Percentiles rank a stretch among this genome's conserved stretches.
Evolutionary conservation across 495 filamentous ascomycete genomes (phyloP).

Genomic region (Parachaetomium inaequale): DNA sequence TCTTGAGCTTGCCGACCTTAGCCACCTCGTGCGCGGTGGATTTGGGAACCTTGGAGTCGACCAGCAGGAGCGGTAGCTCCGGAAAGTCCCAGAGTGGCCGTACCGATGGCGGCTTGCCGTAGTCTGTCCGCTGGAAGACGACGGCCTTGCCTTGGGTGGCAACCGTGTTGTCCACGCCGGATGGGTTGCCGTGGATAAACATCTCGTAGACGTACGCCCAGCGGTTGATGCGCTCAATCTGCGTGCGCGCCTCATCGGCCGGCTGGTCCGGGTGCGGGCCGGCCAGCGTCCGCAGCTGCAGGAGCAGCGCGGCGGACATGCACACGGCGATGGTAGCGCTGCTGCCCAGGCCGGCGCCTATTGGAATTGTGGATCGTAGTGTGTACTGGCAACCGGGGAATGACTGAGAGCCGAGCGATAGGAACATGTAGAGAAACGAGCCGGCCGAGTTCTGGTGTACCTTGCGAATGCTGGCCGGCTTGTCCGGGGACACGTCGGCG

Average conservation of each 20-base stretch:
- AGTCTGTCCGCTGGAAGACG: constrained; percentile 77
- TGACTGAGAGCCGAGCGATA: constrained; percentile 74
- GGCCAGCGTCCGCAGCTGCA: constrained; percentile 81
- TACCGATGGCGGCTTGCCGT: constrained; percentile 71
- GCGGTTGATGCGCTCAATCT: constrained; percentile 90
- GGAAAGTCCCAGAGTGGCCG: constrained; percentile 78
- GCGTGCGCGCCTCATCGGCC: constrained; percentile 69
- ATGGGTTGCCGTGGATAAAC: constrained; percentile 95
- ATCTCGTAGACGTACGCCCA: constrained; percentile 98
- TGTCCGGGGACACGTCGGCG: constrained; percentile 58
- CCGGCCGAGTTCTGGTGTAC: constrained; percentile 75
- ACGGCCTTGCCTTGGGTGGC: constrained; percentile 88
- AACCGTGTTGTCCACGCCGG: constrained; percentile 97
- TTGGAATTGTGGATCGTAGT: constrained; percentile 88
- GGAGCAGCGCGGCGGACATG: constrained; percentile 75
- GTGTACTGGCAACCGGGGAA: constrained; percentile 84
- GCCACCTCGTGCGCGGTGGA: constrained; percentile 80
- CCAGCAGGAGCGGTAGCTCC: constrained; percentile 80
- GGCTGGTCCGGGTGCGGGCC: constrained; percentile 90
- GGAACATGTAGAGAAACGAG: constrained; percentile 88
- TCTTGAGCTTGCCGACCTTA: constrained; percentile 72
- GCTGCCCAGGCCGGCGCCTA: constrained; percentile 86
- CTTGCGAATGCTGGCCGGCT: constrained; percentile 64
- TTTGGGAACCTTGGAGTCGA: constrained; percentile 79
- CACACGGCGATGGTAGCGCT: constrained; percentile 92